Base-by-base conservation (phyloP, 2,329 filamentous ascomycete genomes). In the Lasiodiplodia citricola region DNA sequence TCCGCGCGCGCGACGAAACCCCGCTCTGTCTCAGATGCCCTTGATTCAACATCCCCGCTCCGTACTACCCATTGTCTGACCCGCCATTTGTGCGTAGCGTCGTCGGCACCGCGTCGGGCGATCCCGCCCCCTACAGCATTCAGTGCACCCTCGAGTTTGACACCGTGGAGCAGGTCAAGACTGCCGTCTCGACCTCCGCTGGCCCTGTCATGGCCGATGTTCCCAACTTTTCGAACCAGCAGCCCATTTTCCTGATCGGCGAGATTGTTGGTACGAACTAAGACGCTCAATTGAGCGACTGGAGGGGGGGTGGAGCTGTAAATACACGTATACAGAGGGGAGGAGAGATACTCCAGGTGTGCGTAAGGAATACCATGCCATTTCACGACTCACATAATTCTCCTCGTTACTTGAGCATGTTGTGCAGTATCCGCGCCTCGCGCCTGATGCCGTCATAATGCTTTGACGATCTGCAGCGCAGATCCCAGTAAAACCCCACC, bases 181-280 rank as follows among this genome's bases (percentile, higher is more conserved):
- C 71, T 38, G 77, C 77, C 0, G 66, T 73, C n/a, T 63, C 37
- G 37, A 68, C 70, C 3, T 70, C 72, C 47, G 72, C 72, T 7
- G 71, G 71, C 70, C 71, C 71, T 8, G 72, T 80, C 7, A 37
- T 79, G 69, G 77, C 65, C 18, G 77, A 79, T 67, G 72, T 80
- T 4, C 63, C 70, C 37, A 81, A 81, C 71, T 81, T 80, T 65
- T 69, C 71, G 31, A 75, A 80, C 69, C 77, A 76, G 70, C 50
- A 76, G n/a, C 79, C 79, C 2, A 70, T 74, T 5, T 55, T 69
- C 52, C 18, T 70, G 38, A 21, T 69, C 37, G 78, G 77, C 23
- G 72, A 73, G 51, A 69, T 78, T 35, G 73, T 75, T 31, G 74
- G 71, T 51, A 52, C 47, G 2, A 41, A 21, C 16, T 38, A 38